Percentiles rank a stretch among this genome's conserved stretches.
phyloP scores from a whole-genome alignment of 441 rosid species.

The Hypseocharis bilobata region DNA sequence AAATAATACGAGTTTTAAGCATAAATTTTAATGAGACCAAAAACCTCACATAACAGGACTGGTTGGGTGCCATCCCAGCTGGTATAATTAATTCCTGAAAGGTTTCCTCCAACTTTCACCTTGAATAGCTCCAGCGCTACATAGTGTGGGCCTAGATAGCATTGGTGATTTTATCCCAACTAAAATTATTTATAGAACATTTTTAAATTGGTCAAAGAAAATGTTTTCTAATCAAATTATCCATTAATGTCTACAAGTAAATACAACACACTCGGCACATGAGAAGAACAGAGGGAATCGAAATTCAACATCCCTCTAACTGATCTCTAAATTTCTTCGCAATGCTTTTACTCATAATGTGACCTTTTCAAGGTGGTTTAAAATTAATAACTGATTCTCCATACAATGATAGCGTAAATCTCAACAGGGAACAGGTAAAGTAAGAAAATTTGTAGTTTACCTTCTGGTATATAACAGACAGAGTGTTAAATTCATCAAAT shows the following conservation, averaged over 20 bases:
- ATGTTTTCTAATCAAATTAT: neutral
- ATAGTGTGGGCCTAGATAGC: too few species aligned
- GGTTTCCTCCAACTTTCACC: neutral
- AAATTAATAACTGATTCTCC: neutral
- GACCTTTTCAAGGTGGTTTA: neutral
- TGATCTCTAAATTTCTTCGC: neutral
- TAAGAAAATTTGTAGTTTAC: slow-evolving; percentile 30
- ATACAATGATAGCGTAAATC: too few species aligned
- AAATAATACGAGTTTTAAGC: neutral
- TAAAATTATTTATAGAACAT: too few species aligned
- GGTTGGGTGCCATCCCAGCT: neutral
- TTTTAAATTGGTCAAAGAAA: too few species aligned
- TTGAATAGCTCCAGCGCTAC: too few species aligned
- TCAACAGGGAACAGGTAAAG: neutral
- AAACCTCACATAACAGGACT: too few species aligned
- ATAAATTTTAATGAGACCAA: too few species aligned
- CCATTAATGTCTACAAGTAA: neutral
- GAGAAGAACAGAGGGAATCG: neutral
- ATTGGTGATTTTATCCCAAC: too few species aligned
- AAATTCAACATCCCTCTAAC: neutral
- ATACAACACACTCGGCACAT: neutral
- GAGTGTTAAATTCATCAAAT: slow-evolving; percentile 90
- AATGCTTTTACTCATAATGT: neutral
- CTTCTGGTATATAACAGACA: slow-evolving; percentile 90
- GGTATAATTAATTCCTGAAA: neutral